phyloP scores from a whole-genome alignment of 2,329 filamentous ascomycete species.

The Cadophora gregata region DNA sequence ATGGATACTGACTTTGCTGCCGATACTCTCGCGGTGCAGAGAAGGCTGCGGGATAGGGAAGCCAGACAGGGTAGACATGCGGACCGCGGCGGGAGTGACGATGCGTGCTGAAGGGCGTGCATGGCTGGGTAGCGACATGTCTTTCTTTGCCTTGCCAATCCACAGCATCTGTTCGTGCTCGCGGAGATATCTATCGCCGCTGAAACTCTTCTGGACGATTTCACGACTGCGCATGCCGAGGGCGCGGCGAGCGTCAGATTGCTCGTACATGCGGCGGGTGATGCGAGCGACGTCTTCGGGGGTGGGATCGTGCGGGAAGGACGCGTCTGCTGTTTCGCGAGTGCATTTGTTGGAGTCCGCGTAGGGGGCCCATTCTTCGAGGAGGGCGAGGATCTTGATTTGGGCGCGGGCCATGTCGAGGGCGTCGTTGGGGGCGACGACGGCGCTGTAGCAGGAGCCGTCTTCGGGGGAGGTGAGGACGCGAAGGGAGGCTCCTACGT shows the following conservation, averaged over 20 bases:
- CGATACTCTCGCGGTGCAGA: background rate
- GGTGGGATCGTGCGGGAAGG: conserved; percentile 48
- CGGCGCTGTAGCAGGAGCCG: conserved; percentile 59
- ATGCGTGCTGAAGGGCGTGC: background rate
- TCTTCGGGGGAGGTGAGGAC: conserved; percentile 59
- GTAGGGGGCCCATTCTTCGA: conserved; percentile 65
- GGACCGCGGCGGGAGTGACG: background rate
- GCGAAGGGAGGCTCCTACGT: conserved; percentile 60
- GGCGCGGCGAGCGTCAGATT: conserved; percentile 58
- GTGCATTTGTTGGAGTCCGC: conserved; percentile 46
- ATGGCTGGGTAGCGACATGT: conserved; percentile 11
- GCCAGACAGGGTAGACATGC: background rate
- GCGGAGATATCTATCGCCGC: conserved; percentile 63
- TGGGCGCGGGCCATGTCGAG: conserved; percentile 65
- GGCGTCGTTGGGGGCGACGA: conserved; percentile 68
- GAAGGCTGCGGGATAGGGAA: background rate
- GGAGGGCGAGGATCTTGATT: conserved; percentile 64
- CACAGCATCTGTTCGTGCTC: conserved; percentile 68
- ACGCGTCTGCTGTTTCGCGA: conserved; percentile 8
- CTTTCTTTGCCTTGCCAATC: conserved; percentile 25
- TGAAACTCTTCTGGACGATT: conserved; percentile 64
- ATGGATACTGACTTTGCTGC: background rate
- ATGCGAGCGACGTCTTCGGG: conserved; percentile 57
- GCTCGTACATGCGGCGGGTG: conserved; percentile 62
- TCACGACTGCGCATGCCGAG: conserved; percentile 63